Conservation (phyloP, 805 yeast genomes). For the Teunomyces kruisii region DNA sequence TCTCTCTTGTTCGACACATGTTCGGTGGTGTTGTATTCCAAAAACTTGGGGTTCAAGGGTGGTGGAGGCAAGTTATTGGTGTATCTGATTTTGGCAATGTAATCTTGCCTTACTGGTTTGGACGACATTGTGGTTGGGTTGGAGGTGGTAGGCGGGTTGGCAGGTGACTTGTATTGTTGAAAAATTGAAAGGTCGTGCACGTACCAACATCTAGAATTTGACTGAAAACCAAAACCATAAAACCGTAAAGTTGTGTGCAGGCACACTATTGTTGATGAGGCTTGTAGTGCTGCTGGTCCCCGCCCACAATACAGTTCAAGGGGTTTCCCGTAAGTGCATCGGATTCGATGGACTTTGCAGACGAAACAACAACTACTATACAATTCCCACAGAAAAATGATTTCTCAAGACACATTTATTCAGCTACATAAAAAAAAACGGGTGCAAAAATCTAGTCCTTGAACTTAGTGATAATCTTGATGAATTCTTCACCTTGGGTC, state of each 20-base stretch:
- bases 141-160: not conserved
- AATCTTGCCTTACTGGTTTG: conserved; percentile 61
- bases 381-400: not conserved
- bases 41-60: conserved; percentile 81
- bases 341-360: too few relatives aligned
- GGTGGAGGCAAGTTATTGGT: conserved; percentile 91
- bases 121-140: conserved; percentile 22
- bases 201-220: not conserved
- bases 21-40: conserved; percentile 51
- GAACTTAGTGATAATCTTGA: conserved; percentile 18
- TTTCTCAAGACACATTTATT: not conserved
- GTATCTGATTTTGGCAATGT: conserved; percentile 79
- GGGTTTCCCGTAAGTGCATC: too few relatives aligned
- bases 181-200: not conserved
- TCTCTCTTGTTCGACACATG: conserved; percentile 36
- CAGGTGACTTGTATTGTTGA: not conserved
- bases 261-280: too few relatives aligned
- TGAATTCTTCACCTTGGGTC: conserved; percentile 20
- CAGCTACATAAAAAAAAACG: not conserved
- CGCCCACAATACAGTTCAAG: too few relatives aligned
- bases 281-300: too few relatives aligned
- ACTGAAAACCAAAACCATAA: too few relatives aligned
- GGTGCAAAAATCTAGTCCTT: conserved; percentile 3
- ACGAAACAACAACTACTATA: not conserved
- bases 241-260: too few relatives aligned